phyloP scores from a whole-genome alignment of 2,329 filamentous ascomycete genomes.

The Cladosporium sp. region DNA sequence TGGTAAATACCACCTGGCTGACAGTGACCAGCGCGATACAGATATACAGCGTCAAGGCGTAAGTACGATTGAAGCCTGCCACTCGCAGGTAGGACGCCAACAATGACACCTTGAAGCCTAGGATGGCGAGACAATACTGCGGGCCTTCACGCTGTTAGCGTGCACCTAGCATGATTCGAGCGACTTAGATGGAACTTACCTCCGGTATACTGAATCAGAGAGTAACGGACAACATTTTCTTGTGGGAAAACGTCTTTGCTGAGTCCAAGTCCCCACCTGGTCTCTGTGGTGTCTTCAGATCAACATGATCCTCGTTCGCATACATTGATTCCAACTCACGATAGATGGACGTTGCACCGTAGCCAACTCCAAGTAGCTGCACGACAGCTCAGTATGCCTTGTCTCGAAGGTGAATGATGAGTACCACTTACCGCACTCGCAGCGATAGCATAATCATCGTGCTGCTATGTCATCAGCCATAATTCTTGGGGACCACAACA shows the following conservation, averaged over 20 bases:
- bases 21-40: conserved; percentile 13
- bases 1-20: conserved; percentile 15
- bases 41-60: conserved; percentile 8
- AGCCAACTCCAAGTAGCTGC: conserved; percentile 13
- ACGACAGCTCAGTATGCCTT: neutral
- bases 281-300: conserved; percentile 2
- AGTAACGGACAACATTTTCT: conserved; percentile 11
- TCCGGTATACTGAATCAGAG: conserved; percentile 13
- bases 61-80: conserved; percentile 16
- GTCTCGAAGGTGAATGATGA: neutral
- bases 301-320: neutral
- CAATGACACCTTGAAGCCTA: conserved; percentile 17
- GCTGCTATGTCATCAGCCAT: neutral
- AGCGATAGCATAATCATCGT: neutral
- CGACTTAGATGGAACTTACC: neutral
- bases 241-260: conserved; percentile 6
- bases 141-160: conserved; percentile 1
- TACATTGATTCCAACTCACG: neutral
- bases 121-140: conserved; percentile 16
- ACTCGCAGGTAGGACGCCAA: conserved; percentile 15
- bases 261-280: conserved; percentile 15
- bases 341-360: conserved; percentile 13
- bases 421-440: neutral
- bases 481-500: too few relatives aligned
- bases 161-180: neutral